A percentile compares a stretch with the other conserved stretches of the same genome.
These are phyloP conservation scores for Aspergillus unguis DNA, from an alignment of 2,329 filamentous ascomycete genomes.

Conservation along the genomic window DNA sequence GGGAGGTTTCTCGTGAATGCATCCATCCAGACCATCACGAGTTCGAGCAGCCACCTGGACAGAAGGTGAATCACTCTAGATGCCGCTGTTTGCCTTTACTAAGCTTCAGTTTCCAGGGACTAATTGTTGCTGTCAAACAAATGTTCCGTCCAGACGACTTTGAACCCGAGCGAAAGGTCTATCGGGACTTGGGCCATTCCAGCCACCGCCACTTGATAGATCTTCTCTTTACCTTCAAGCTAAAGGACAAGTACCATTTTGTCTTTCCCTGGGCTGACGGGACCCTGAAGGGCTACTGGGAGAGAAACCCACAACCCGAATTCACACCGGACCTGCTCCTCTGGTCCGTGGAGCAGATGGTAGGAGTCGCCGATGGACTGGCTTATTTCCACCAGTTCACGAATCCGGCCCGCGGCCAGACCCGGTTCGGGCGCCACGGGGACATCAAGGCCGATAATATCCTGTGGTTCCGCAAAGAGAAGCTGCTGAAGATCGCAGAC, in stretches of 20 bases:
- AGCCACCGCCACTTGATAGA: slow-evolving; percentile 23
- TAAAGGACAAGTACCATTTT: slow-evolving; percentile 22
- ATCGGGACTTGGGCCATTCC: neutral
- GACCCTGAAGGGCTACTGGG: slow-evolving; percentile 28
- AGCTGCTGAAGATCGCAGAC: slow-evolving; percentile 32
- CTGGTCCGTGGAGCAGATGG: slow-evolving; percentile 30
- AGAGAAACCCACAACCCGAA: slow-evolving; percentile 3
- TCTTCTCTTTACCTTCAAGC: slow-evolving; percentile 27
- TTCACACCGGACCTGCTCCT: slow-evolving; percentile 16
- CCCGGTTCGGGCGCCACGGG: slow-evolving; percentile 32
- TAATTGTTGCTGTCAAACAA: neutral
- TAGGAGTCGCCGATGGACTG: slow-evolving; percentile 25
- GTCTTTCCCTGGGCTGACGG: slow-evolving; percentile 29
- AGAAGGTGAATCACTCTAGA: neutral
- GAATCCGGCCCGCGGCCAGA: neutral
- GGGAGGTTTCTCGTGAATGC: slow-evolving; percentile 7
- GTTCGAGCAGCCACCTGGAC: neutral
- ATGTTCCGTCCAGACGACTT: neutral
- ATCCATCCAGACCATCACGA: slow-evolving; percentile 15
- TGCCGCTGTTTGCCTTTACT: no score
- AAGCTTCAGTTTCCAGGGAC: neutral
- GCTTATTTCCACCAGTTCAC: slow-evolving; percentile 23
- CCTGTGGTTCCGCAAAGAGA: slow-evolving; percentile 24
- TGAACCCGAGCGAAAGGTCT: neutral
- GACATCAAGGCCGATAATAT: slow-evolving; percentile 41